Base-by-base conservation (phyloP, 768 basidiomycete genomes). In the Ephemerocybe angulata region DNA sequence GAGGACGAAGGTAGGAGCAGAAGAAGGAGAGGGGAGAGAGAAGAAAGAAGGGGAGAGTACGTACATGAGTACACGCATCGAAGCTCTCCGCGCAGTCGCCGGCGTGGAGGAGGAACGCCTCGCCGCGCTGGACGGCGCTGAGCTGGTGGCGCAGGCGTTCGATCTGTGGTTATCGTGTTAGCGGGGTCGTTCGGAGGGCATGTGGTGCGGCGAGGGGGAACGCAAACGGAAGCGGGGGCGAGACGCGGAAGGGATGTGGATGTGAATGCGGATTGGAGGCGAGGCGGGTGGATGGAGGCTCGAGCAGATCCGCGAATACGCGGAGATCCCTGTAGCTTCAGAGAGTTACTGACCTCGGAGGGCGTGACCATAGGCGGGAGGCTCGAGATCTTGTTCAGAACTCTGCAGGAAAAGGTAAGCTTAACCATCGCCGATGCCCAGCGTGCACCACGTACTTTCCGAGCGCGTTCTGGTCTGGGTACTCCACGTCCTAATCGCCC, bases 81-180 rank as follows among this genome's bases (percentile, higher is more conserved):
- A 96, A 95, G 67, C 90, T 88, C 69, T 95, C 92, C n/a, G 93
- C 94, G 63, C 97, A 99, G 65, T 99, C 97, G 2, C 97, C 97
- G 0, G 97, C 97, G 58, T 99, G 97, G 2, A 99, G 80, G 33
- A 99, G 77, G 71, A 99, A 98, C 0, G 93, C 93, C 63, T 95
- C 84, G 58, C 92, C 90, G 19, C 78, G 78, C 61, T 97, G 88
- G 2, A 95, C 93, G 31, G 83, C 83, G 30, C 78, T 73, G 19
- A 98, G 75, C 58, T 95, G 92, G 65, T 85, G 78, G 48, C 93
- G 80, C 53, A 98, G 77, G 10, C 92, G 81, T 67, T 93, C 89
- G 65, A 93, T 88, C 90, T 90, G 55, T 17, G n/a, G 50, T 25
- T 15, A 27, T 47, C 7, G 28, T 28, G 28, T 28, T 30, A 28